Evolutionary conservation across 73 alveolate genomes (phyloP).

Genomic region (Tetrahymena thermophila): DNA sequence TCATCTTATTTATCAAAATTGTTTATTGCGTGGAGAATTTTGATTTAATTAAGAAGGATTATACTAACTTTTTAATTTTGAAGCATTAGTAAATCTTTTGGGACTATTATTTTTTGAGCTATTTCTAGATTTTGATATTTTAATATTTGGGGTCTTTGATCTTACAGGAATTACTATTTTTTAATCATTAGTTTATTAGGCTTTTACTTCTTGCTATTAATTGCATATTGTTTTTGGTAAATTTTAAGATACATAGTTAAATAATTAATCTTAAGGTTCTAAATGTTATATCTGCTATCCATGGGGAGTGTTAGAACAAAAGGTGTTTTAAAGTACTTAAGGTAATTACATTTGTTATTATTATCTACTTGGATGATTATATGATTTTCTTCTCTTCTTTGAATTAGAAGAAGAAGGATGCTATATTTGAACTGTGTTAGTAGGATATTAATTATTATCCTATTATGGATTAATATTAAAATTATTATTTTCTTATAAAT

Average conservation of each 20-base stretch:
- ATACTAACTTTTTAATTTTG: background rate
- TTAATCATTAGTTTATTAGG: background rate
- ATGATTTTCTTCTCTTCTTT: background rate
- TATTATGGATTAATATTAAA: background rate
- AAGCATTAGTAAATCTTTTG: background rate
- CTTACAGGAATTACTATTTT: background rate
- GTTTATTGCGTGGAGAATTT: background rate
- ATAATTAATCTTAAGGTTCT: background rate
- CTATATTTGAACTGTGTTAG: background rate
- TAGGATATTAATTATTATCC: background rate
- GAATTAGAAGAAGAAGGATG: background rate
- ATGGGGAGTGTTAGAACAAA: background rate
- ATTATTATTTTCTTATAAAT: background rate
- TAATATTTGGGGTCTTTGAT: background rate
- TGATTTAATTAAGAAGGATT: background rate
- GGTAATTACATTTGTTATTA: background rate
- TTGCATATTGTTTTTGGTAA: background rate
- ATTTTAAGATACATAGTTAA: background rate
- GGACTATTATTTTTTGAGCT: background rate
- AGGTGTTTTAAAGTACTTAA: background rate
- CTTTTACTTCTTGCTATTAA: background rate
- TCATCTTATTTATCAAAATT: background rate
- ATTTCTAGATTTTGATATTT: background rate
- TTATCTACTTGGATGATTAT: background rate
- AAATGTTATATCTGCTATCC: background rate